Base-by-base conservation (phyloP, 352 stramenopile species). In the Globisporangium nagaii region DNA sequence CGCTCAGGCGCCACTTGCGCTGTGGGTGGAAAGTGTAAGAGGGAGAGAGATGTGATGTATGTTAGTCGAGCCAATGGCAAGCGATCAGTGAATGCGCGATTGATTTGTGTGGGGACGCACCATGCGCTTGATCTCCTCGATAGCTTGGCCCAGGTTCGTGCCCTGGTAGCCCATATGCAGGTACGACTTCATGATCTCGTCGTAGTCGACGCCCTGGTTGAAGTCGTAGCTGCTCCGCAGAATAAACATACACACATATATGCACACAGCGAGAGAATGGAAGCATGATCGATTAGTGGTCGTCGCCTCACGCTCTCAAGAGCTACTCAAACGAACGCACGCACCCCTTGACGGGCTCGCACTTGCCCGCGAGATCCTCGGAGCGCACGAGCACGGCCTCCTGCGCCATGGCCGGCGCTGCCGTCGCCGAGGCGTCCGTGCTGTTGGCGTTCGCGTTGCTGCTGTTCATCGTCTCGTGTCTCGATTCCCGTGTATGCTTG, bases 111-210 rank as follows among this genome's bases (percentile, higher is more conserved):
- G 42, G 12, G 36, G 11, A 44, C 63, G 28, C 66, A 93, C 75
- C 98, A 99, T 99, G 53, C 94, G 79, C 63, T 98, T 97, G 56
- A 99, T 96, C 76, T 99, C 96, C 49, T 99, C 79, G 37, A 99
- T 93, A 10, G 97, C 97, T 32, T 95, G 71, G 44, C 87, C 96
- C 46, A 99, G 62, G 61, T 99, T 99, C 19, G 96, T 99, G 40
- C 95, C 96, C 75, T 98, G 93, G 68, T 97, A 98, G 32, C 93
- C 93, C 78, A 96, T 96, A 24, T 67, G 80, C 49, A 72, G 43
- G 64, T 96, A 96, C 31, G 76, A 64, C 55, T 81, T 64, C 68
- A 97, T 76, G 47, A 97, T 67, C 51, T 84, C 73, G 6, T 84
- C 82, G 32, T 96, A 93, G 68, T 97, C 60, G 28, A 96, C 74